Base-by-base conservation (phyloP, 345 rosid species). In the Diplotaxis tenuifolia region DNA sequence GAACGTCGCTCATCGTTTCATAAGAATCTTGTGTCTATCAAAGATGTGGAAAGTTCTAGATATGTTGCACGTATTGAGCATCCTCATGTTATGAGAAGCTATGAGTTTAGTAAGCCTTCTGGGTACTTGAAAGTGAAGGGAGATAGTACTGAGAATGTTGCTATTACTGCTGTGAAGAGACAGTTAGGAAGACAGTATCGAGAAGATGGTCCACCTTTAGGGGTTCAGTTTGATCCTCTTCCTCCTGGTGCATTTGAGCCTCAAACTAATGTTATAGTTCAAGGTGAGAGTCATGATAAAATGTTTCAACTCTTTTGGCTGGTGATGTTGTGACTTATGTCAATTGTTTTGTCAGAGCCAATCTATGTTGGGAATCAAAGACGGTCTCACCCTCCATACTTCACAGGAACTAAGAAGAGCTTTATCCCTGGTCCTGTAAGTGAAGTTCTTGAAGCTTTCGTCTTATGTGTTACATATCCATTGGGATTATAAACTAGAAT, bases 201-300 rank as follows among this genome's bases (percentile, higher is more conserved):
- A 70, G 92, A 84, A 76, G 96, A 91, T 76, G 97, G 96, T 74
- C 98, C 98, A 7, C 83, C 79, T 22, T 87, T 91, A 18, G 88
- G 90, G 66, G 79, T 88, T 82, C 83, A 76, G 45, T 94, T 94
- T 84, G 88, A 91, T 68, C 77, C 85, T 50, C 93, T 88, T 75
- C 97, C 97, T 73, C 96, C 96, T 32, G 84, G 86, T 74, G 95
- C 97, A 58, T 94, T 94, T 78, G 92, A 88, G 79, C 88, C 87
- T 11, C 85, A 81, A 62, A 78, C 73, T 65, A 72, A 73, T 73
- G 79, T 80, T 68, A 80, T 83, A 19, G 79, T 76, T 69, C 83
- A 72, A 57, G 93, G 96, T 89, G 84, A 78, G 84, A 78, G 86
- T 73, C 77, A 9, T 67, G 50, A 20, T 38, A 1, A 36, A n/a